Conservation (phyloP, 148 eudicot genomes). For the Silene conica region DNA sequence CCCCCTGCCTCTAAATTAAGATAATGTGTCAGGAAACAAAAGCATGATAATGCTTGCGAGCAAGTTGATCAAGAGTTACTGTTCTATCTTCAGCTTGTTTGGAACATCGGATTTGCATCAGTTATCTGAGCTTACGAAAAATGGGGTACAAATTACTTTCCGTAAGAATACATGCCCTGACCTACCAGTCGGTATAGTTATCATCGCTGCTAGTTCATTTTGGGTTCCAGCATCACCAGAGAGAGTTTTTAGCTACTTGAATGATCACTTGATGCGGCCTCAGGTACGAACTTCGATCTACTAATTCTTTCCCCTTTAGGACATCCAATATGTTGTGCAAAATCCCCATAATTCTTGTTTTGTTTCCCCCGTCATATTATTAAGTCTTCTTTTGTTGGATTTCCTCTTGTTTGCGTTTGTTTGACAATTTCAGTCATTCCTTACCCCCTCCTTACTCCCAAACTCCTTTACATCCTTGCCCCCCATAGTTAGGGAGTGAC, state of each 20-base stretch:
- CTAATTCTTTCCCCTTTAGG: neutral
- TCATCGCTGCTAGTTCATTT: conserved; percentile 38
- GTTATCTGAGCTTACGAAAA: conserved; percentile 22
- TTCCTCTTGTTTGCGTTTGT: neutral
- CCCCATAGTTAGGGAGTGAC: too few relatives aligned
- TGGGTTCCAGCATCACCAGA: conserved; percentile 49
- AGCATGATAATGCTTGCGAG: conserved; percentile 40
- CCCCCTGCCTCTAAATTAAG: conserved; percentile 7
- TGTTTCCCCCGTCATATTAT: too few relatives aligned
- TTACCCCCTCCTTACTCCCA: too few relatives aligned
- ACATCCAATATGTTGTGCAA: neutral
- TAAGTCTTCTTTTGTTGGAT: neutral
- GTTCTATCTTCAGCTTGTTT: conserved; percentile 30
- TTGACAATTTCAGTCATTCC: too few relatives aligned
- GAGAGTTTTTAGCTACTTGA: conserved; percentile 38
- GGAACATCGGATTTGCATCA: conserved; percentile 17
- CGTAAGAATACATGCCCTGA: conserved; percentile 23
- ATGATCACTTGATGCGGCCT: conserved; percentile 31
- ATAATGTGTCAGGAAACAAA: conserved; percentile 36
- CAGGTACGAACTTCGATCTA: conserved; percentile 28
- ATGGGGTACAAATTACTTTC: conserved; percentile 28
- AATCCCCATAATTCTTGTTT: neutral
- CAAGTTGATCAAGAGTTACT: conserved; percentile 45
- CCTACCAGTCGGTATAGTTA: conserved; percentile 29
- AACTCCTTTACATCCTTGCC: too few relatives aligned